Conservation (phyloP, 208 protist species). For the Leishmania braziliensis region DNA sequence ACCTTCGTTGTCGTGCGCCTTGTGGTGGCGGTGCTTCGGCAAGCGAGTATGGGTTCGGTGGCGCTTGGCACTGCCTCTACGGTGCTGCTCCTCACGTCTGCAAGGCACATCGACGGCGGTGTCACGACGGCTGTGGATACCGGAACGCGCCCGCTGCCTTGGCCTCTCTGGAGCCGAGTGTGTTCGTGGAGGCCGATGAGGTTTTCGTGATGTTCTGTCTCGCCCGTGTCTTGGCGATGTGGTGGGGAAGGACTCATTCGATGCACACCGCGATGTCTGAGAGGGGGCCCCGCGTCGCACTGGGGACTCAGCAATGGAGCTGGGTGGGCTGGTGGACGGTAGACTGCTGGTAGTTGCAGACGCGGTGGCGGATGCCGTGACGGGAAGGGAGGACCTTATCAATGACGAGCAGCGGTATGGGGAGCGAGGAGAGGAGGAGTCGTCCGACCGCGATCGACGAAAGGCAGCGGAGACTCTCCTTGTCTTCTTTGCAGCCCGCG, state of each 20-base stretch:
- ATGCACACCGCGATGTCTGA: background rate
- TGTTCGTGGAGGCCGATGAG: background rate
- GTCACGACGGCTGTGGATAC: background rate
- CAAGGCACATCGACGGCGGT: background rate
- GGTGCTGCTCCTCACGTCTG: background rate
- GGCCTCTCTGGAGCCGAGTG: slow-evolving; percentile 12
- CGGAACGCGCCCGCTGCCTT: background rate
- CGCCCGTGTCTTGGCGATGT: background rate
- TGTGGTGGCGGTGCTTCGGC: background rate
- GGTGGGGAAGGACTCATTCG: background rate
- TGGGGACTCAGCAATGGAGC: background rate
- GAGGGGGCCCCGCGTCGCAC: background rate
- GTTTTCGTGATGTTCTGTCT: background rate
- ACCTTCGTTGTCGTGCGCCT: background rate
- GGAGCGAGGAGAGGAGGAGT: background rate
- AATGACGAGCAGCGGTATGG: background rate
- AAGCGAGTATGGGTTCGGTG: background rate
- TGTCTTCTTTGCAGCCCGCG: background rate
- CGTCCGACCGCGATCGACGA: background rate
- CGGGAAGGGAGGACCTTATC: background rate
- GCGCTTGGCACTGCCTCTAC: background rate
- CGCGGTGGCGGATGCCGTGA: background rate
- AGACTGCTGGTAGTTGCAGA: slow-evolving; percentile 9
- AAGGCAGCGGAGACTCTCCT: background rate
- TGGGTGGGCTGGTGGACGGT: slow-evolving; percentile 6